Base-by-base conservation (phyloP, 1,284 basidiomycete species). In the Vanrija sp. region DNA sequence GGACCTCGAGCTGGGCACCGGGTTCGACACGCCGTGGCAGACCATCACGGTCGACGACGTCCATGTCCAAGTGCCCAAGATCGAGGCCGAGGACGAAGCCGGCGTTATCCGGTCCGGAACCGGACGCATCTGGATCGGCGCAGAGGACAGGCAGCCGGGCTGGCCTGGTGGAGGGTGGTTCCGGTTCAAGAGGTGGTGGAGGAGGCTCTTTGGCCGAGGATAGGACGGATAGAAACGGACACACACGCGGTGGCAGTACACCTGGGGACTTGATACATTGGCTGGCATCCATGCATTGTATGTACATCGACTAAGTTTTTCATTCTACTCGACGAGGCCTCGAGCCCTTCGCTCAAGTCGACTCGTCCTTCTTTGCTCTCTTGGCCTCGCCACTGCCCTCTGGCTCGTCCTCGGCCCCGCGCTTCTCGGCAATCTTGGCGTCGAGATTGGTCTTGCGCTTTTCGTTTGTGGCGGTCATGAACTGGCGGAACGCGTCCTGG, bases 401-500 rank as follows among this genome's bases (percentile, higher is more conserved):
- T n/a, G 58, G 62, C 15, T 54, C 62, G 4, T 58, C 55, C 48
- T 58, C 58, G 18, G 46, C 39, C 12, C 49, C 60, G 28, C 62
- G 60, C 57, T 65, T 65, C 51, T 52, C 57, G 16, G 55, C 60
- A 5, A 56, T 49, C 51, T 52, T 58, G 47, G 57, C 50, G 43
- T 55, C 54, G 38, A 50, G 48, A 42, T 60, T 49, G 19, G 14
- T 64, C 57, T 63, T 59, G 26, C 70, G 47, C 55, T 68, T 54
- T 50, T 66, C 60, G 52, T 72, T 73, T 54, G 71, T 73, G 10
- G 65, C 66, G n/a, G 55, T 59, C 43, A 76, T 63, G 46, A 74
- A 60, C n/a, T 67, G 67, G 39, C 74, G 58, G 55, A 76, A 76
- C 26, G 64, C 65, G 51, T 69, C 65, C 54, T 74, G 74, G 5